These are phyloP conservation scores for Apiospora saccharicola DNA, from an alignment of 2,329 filamentous ascomycete species.

Conservation along the genomic window DNA sequence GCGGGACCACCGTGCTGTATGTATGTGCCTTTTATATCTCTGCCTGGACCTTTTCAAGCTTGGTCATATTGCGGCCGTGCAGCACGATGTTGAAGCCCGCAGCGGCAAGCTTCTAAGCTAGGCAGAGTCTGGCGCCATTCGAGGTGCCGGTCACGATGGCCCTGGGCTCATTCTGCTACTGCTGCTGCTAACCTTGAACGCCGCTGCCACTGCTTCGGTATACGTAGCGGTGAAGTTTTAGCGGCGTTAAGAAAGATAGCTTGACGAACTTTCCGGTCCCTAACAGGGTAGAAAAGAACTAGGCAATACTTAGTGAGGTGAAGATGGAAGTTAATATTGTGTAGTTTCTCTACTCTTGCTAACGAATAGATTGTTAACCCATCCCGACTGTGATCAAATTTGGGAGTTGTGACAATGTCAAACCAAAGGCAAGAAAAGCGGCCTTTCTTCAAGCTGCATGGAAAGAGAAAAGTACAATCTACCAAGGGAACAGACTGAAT, in stretches of 20 bases:
- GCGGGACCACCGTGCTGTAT: not conserved
- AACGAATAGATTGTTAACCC: not conserved
- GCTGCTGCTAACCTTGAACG: not conserved
- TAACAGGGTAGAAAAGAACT: not conserved
- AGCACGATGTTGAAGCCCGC: constrained; percentile 90
- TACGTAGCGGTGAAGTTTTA: not conserved
- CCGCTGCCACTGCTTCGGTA: not conserved
- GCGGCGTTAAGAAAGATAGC: not conserved
- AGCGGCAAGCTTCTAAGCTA: constrained; percentile 75
- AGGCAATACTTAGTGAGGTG: not conserved
- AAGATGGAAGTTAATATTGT: not conserved
- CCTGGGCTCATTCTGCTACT: not conserved
- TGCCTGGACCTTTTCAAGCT: constrained; percentile 75
- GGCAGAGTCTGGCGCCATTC: constrained; percentile 86
- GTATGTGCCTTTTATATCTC: constrained; percentile 41
- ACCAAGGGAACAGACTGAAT: not conserved
- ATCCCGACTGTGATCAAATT: not conserved
- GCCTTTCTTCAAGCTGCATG: no score
- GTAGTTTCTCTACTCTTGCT: not conserved
- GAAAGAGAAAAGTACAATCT: not conserved
- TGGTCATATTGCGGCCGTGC: constrained; percentile 77
- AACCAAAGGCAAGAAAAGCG: no score
- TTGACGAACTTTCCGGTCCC: not conserved
- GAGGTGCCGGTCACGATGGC: constrained; percentile 77
- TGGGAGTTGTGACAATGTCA: not conserved